These are phyloP conservation scores for Mycena amicta DNA, from an alignment of 768 basidiomycete genomes.

Conservation along the genomic window DNA sequence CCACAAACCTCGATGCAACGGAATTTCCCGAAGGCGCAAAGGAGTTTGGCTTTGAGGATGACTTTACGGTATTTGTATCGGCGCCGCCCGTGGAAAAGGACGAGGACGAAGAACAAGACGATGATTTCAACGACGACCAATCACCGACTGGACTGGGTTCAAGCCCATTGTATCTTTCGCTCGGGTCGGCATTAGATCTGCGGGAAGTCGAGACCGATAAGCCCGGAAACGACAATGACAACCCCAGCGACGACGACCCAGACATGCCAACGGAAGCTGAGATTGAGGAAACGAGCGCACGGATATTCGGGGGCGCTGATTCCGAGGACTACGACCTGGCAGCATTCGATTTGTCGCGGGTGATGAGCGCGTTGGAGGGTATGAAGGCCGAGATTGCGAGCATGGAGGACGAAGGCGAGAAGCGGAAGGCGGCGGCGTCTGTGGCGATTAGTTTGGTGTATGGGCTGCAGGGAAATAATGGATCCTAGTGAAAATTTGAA, in stretches of 20 bases:
- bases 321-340: slow-evolving; percentile 41
- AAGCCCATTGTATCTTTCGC: slow-evolving; percentile 46
- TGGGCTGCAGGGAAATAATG: slow-evolving; percentile 46
- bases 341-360: slow-evolving; percentile 62
- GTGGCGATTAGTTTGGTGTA: slow-evolving; percentile 76
- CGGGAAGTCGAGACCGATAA: slow-evolving; percentile 31
- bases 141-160: slow-evolving; percentile 22
- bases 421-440: slow-evolving; percentile 67
- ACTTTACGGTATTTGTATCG: slow-evolving; percentile 77
- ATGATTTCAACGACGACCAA: slow-evolving; percentile 23
- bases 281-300: slow-evolving; percentile 48
- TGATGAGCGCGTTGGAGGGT: slow-evolving; percentile 62
- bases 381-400: slow-evolving; percentile 76
- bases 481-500: not conserved
- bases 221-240: slow-evolving; percentile 16
- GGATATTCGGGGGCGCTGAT: slow-evolving; percentile 48
- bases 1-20: slow-evolving; percentile 25
- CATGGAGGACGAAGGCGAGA: slow-evolving; percentile 64
- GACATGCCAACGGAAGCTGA: slow-evolving; percentile 51
- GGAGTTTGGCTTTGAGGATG: slow-evolving; percentile 66
- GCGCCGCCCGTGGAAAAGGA: slow-evolving; percentile 40
- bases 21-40: slow-evolving; percentile 9
- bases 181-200: slow-evolving; percentile 65
- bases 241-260: slow-evolving; percentile 36
- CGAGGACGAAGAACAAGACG: slow-evolving; percentile 30